Evolutionary conservation across 1,284 basidiomycete genomes (phyloP).

Genomic region (Apiotrichum brassicae): DNA sequence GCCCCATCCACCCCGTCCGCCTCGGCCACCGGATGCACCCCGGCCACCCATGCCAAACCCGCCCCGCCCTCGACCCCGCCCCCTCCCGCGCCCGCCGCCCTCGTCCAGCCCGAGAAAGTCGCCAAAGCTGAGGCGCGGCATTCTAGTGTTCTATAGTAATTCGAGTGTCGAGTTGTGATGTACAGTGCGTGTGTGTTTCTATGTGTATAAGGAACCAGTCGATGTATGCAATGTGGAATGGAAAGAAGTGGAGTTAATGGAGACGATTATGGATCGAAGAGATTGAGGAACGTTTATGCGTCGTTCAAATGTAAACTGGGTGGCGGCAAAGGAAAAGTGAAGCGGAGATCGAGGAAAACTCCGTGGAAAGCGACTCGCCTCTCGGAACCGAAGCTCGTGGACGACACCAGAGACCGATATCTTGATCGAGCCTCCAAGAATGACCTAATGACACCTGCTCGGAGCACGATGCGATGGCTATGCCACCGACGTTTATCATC

Average conservation of each 20-base stretch:
- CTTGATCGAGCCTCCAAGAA: no score
- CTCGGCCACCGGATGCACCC: constrained; percentile 5
- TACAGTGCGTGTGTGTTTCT: neutral
- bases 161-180: no score
- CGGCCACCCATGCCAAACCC: constrained; percentile 15
- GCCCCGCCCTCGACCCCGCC: constrained; percentile 21
- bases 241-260: neutral
- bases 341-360: neutral
- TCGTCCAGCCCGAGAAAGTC: constrained; percentile 32
- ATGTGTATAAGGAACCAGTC: neutral
- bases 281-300: no score
- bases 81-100: constrained; percentile 24
- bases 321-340: neutral
- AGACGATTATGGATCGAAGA: no score
- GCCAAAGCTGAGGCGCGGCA: constrained; percentile 27
- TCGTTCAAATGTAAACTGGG: neutral
- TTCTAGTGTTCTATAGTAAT: neutral
- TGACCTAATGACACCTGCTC: no score
- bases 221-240: neutral
- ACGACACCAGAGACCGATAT: no score
- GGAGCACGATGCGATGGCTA: no score
- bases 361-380: neutral
- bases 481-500: no score
- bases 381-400: neutral
- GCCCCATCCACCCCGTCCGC: neutral